These are phyloP conservation scores for Fusarium falciforme DNA, from an alignment of 2,329 filamentous ascomycete species.

Conservation along the genomic window DNA sequence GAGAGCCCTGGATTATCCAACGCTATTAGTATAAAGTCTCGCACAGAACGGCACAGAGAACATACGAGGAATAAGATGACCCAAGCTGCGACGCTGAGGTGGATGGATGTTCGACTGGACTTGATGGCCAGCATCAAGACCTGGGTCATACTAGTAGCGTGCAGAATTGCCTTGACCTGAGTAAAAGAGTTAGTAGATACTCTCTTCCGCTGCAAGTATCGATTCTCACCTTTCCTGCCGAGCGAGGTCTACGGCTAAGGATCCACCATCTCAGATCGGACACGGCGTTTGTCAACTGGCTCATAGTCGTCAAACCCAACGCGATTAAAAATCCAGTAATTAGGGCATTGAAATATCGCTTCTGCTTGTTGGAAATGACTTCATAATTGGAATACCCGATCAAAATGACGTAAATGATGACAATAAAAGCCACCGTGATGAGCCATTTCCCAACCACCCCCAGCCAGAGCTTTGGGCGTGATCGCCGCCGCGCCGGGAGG, in stretches of 20 bases:
- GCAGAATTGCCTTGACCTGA: constrained; percentile 24
- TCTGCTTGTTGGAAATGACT: constrained; percentile 39
- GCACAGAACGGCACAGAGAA: neutral
- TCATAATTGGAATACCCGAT: constrained; percentile 4
- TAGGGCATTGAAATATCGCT: constrained; percentile 55
- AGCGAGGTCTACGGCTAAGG: constrained; percentile 50
- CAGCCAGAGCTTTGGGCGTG: constrained; percentile 7
- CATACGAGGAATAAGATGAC: constrained; percentile 19
- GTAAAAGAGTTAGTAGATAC: neutral
- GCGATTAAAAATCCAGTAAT: constrained; percentile 56
- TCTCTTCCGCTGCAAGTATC: neutral
- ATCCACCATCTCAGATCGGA: constrained; percentile 59
- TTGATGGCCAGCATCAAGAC: constrained; percentile 20
- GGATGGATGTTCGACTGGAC: constrained; percentile 22
- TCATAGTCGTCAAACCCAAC: constrained; percentile 56
- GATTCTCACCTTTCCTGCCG: constrained; percentile 51
- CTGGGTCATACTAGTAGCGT: constrained; percentile 28
- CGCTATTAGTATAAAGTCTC: neutral
- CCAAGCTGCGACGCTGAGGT: constrained; percentile 23
- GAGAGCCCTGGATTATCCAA: constrained; percentile 46
- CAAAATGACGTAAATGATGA: constrained; percentile 9
- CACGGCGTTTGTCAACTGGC: constrained; percentile 55
- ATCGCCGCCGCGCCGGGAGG: neutral
- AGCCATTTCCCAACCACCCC: constrained; percentile 18
- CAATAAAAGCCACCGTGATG: constrained; percentile 6